These are phyloP conservation scores for Blastobotrys chiropterorum DNA, from an alignment of 805 yeast genomes.

Conservation along the genomic window DNA sequence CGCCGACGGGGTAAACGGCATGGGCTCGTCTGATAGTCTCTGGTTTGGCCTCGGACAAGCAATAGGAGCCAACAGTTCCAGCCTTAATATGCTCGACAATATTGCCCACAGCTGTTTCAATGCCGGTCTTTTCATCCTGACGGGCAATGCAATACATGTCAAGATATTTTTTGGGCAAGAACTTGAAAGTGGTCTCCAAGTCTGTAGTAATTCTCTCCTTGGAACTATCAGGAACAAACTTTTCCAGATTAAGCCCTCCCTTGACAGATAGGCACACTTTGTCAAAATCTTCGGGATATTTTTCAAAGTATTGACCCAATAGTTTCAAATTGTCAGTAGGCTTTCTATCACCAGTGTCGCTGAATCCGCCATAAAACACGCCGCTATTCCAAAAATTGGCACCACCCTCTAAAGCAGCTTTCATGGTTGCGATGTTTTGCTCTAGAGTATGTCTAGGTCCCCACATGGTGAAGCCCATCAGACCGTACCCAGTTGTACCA, in stretches of 20 bases:
- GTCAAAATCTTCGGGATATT: slow-evolving; percentile 49
- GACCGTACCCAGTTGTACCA: slow-evolving; percentile 54
- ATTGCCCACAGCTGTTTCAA: slow-evolving; percentile 52
- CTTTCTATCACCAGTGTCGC: slow-evolving; percentile 5
- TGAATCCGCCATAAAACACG: slow-evolving; percentile 61
- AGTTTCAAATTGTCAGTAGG: slow-evolving; percentile 49
- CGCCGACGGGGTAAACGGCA: slow-evolving; percentile 48
- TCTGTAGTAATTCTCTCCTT: slow-evolving; percentile 42
- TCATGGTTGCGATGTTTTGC: slow-evolving; percentile 48
- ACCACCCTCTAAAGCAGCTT: slow-evolving; percentile 45
- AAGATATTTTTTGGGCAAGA: slow-evolving; percentile 12
- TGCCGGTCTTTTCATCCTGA: slow-evolving; percentile 47
- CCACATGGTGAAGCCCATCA: slow-evolving; percentile 65
- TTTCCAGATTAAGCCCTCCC: slow-evolving; percentile 46
- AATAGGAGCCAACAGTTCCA: slow-evolving; percentile 64
- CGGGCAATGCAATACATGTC: slow-evolving; percentile 72
- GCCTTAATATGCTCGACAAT: slow-evolving; percentile 53
- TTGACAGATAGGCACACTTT: slow-evolving; percentile 60
- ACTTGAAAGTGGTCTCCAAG: slow-evolving; percentile 37
- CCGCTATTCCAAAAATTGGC: slow-evolving; percentile 62
- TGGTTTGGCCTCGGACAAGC: slow-evolving; percentile 68
- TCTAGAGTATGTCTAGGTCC: slow-evolving; percentile 45
- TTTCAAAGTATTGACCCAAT: slow-evolving; percentile 50
- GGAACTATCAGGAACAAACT: slow-evolving; percentile 44
- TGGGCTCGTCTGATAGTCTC: slow-evolving; percentile 55